Base-by-base conservation (phyloP, 352 stramenopile species). In the Phytophthora brassicae region DNA sequence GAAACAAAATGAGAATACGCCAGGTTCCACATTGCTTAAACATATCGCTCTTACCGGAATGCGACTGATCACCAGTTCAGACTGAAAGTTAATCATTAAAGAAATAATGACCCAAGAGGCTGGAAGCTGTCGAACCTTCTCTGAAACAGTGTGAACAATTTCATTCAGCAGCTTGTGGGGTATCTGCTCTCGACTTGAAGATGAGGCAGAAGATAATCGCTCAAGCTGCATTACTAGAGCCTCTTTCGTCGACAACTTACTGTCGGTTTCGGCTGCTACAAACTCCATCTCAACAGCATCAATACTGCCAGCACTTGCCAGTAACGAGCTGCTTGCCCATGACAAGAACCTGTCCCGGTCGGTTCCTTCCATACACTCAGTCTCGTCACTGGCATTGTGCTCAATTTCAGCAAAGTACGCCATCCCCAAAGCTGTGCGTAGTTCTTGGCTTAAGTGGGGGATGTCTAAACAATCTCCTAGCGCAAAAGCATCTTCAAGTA, bases 11-110 rank as follows among this genome's bases (percentile, higher is more conserved):
- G 39, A 72, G 54, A 57, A 49, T 1, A 35, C 33, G 20, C n/a
- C 19, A n/a, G 22, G 29, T 51, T 28, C 41, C 7, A 14, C 17
- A 1, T 12, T 4, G 35, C 23, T 16, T 29, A 17, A 42, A 41
- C 45, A 67, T 6, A 47, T 31, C 58, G 53, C n/a, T 8, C 39
- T 24, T 65, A 86, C 78, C 68, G 7, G 12, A 22, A 86, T 60
- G 24, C 76, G 76, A 24, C 74, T 73, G 19, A 86, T 47, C 23
- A 88, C 59, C 14, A 88, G 62, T 39, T 88, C 78, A 26, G 68
- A 83, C 8, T 70, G 72, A n/a, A 58, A 39, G 14, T 55, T 61
- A 43, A 84, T 67, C 36, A 55, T 67, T 20, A 88, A 35, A 4
- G 78, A 79, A n/a, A 78, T 60, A 31, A 81, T 60, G 14, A 72